Percentiles rank a stretch among this genome's conserved stretches.
Evolutionary conservation across 2,329 filamentous ascomycete species (phyloP).

Genomic region (Colletotrichum plurivorum): DNA sequence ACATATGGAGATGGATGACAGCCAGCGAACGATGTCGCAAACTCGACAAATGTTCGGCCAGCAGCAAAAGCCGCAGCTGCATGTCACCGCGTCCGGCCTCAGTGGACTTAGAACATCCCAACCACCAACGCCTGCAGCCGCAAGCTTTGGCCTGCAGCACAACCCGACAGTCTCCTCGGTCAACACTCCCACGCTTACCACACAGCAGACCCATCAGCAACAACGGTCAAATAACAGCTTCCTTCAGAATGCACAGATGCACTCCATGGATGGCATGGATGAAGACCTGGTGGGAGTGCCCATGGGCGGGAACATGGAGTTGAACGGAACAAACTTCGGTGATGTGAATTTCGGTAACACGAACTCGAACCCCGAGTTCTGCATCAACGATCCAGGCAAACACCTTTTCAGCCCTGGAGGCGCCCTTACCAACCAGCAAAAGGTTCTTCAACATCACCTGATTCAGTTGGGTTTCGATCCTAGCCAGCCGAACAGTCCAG

Average conservation of each 20-base stretch:
- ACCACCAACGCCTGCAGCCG: slow-evolving; percentile 85
- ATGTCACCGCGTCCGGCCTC: slow-evolving; percentile 83
- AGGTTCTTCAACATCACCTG: slow-evolving; percentile 76
- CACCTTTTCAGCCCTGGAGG: slow-evolving; percentile 90
- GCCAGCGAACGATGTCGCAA: slow-evolving; percentile 77
- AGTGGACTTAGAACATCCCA: slow-evolving; percentile 88
- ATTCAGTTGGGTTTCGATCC: slow-evolving; percentile 82
- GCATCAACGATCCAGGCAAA: slow-evolving; percentile 95
- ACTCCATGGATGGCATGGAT: slow-evolving; percentile 79
- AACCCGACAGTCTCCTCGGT: slow-evolving; percentile 98
- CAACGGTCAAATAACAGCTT: slow-evolving; percentile 45
- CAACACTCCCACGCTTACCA: slow-evolving; percentile 92
- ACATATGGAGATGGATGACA: slow-evolving; percentile 74
- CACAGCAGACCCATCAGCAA: slow-evolving; percentile 76
- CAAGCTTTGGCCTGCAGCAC: slow-evolving; percentile 85
- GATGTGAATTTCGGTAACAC: slow-evolving; percentile 67
- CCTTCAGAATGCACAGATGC: slow-evolving; percentile 71
- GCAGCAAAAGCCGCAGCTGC: slow-evolving; percentile 78
- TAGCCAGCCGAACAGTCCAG: slow-evolving; percentile 83
- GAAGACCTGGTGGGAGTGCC: slow-evolving; percentile 77
- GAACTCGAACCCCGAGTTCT: slow-evolving; percentile 63
- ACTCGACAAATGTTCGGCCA: slow-evolving; percentile 78
- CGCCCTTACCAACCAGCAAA: slow-evolving; percentile 73
- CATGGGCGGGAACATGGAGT: slow-evolving; percentile 73
- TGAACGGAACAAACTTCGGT: slow-evolving; percentile 66